Percentiles rank a stretch among this genome's conserved stretches.
These are phyloP conservation scores for Cordyceps farinosa DNA, from an alignment of 2,329 filamentous ascomycete species.

Conservation along the genomic window DNA sequence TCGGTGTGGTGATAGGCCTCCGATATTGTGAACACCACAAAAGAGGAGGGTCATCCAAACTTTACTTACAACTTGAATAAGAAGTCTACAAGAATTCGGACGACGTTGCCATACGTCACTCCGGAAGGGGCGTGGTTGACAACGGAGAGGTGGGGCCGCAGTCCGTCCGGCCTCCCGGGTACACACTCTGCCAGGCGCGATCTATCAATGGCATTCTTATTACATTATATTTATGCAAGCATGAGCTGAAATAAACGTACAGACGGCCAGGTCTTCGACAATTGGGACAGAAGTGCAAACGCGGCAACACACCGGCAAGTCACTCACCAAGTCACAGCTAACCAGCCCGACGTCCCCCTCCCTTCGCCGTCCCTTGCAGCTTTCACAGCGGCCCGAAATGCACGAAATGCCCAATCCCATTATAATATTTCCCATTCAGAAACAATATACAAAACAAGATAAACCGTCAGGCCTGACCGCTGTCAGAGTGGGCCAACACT, in stretches of 20 bases:
- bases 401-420: neutral
- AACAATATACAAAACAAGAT: neutral
- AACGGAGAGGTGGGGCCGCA: constrained; percentile 1
- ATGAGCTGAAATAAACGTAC: no score
- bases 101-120: neutral
- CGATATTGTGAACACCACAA: neutral
- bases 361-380: neutral
- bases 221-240: no score
- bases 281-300: no score
- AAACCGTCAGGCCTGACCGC: constrained; percentile 4
- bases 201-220: no score
- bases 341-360: neutral
- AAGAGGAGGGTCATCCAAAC: no score
- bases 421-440: neutral
- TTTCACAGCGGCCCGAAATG: neutral
- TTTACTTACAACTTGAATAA: neutral
- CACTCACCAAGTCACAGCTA: neutral
- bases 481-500: neutral
- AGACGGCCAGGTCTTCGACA: no score
- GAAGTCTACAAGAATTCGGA: neutral
- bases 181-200: no score
- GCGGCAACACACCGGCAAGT: neutral
- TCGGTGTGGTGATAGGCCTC: neutral
- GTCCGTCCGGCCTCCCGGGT: neutral
- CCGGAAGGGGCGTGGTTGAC: neutral